Base-by-base conservation (phyloP, 352 stramenopile species). In the Globisporangium yorkense region DNA sequence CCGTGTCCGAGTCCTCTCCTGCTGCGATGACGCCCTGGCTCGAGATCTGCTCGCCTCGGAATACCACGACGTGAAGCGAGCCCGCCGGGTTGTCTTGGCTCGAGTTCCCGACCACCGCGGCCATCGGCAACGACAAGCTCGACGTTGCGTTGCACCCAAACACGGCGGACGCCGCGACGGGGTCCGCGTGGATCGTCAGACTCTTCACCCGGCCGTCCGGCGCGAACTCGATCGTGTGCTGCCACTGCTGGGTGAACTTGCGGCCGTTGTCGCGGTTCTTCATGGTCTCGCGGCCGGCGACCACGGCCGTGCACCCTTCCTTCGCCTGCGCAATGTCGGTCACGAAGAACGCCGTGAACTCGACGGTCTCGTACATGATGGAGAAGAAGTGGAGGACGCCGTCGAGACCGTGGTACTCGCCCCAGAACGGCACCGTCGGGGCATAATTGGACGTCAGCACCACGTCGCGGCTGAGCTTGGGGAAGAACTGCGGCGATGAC, bases 211-310 rank as follows among this genome's bases (percentile, higher is more conserved):
- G 80, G 51, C 86, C 86, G 57, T 94, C 83, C 6, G 84, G 81
- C 3, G 84, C 82, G 54, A 96, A 96, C 57, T 94, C 82, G 62
- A 96, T 92, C 54, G 84, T 94, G 70, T 96, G 86, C 56, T 94
- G 82, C 86, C 86, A 96, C 51, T 94, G 84, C 70, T 96, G 86
- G 55, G 84, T 94, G 54, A 96, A 96, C 61, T 90, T 93, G 59
- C 86, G 82, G 33, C 80, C 79, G 51, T 94, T 96, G 63, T 92
- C 79, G 57, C 84, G 72, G 63, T 94, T 96, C 62, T 92, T 92
- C 84, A 96, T 94, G 18, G 86, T 96, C 59, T 96, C 86, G 33
- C 86, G 70, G 5, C 86, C 86, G 15, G 84, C 82, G 0, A 96
- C 84, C 6, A 96, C 84, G 0, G 86, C 86, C 5, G 84, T 94